Conservation (phyloP, 257 asterid genomes). For the Solanum appendiculatum region DNA sequence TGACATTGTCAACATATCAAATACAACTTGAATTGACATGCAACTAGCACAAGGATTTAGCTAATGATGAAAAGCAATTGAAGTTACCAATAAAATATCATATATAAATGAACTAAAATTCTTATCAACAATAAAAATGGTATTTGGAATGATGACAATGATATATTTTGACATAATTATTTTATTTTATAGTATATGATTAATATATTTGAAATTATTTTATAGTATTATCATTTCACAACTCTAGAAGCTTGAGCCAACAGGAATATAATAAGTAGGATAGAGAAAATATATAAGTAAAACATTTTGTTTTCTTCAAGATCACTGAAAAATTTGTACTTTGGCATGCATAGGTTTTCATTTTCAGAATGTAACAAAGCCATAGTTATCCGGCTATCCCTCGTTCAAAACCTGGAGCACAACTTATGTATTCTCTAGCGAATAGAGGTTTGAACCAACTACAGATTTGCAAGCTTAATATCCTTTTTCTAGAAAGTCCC, state of each 20-base stretch:
- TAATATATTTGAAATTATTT: background rate
- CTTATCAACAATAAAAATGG: too few relatives aligned
- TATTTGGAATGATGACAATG: too few relatives aligned
- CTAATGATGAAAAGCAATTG: background rate
- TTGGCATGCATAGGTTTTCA: background rate
- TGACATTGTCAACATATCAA: slow-evolving; percentile 7
- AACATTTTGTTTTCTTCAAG: background rate
- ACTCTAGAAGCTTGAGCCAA: background rate
- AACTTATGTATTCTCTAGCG: background rate
- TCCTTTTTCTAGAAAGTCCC: background rate
- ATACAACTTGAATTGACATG: slow-evolving; percentile 4
- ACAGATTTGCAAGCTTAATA: background rate
- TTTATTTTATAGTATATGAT: background rate
- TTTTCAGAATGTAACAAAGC: background rate
- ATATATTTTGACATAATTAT: background rate
- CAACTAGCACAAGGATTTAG: slow-evolving; percentile 2
- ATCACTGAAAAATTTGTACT: background rate
- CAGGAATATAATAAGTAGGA: background rate
- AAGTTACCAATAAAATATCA: too few relatives aligned
- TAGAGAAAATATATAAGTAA: background rate
- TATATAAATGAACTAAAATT: too few relatives aligned
- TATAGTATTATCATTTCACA: background rate
- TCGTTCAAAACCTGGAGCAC: background rate
- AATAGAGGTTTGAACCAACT: background rate
- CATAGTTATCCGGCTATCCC: background rate